Percentiles rank a stretch among this genome's conserved stretches.
phyloP scores from a whole-genome alignment of 495 filamentous ascomycete species.

The Penicillium alfredii region DNA sequence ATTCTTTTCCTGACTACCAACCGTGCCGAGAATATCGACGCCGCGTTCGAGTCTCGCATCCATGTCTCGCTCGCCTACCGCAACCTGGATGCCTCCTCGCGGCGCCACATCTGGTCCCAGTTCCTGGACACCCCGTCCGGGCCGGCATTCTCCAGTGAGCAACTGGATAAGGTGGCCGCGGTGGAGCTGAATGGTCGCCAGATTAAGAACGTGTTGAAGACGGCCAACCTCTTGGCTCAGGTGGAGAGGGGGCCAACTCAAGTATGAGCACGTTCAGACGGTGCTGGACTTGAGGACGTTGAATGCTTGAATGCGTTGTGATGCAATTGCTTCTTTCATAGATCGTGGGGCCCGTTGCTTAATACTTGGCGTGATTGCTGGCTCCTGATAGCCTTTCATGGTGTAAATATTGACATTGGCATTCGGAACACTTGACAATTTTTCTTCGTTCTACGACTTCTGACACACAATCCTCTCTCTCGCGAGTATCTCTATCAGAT shows the following conservation, averaged over 20 bases:
- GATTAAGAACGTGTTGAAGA: constrained; percentile 52
- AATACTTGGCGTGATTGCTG: no score
- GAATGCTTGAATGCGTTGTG: no score
- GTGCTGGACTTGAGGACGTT: no score
- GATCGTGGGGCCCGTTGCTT: no score
- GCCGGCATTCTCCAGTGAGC: constrained; percentile 17
- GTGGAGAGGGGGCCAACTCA: constrained; percentile 11
- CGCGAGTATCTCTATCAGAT: no score
- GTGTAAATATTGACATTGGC: no score
- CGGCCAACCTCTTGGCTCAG: constrained; percentile 25
- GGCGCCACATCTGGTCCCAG: constrained; percentile 26
- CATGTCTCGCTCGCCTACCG: constrained; percentile 44
- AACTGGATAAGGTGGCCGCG: constrained; percentile 25
- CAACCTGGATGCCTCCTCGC: constrained; percentile 27
- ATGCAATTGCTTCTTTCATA: no score
- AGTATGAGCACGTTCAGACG: constrained; percentile 12
- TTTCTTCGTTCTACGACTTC: no score
- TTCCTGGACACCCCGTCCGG: constrained; percentile 21
- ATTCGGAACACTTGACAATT: no score
- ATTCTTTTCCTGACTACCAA: constrained; percentile 59
- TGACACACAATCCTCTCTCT: no score
- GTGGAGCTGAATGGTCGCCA: constrained; percentile 28
- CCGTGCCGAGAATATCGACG: constrained; percentile 43
- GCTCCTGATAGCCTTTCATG: no score
- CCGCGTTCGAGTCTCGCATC: constrained; percentile 47